Evolutionary conservation across 176 grass and related monocot genomes (phyloP).

Genomic region (Hordeum marinum): DNA sequence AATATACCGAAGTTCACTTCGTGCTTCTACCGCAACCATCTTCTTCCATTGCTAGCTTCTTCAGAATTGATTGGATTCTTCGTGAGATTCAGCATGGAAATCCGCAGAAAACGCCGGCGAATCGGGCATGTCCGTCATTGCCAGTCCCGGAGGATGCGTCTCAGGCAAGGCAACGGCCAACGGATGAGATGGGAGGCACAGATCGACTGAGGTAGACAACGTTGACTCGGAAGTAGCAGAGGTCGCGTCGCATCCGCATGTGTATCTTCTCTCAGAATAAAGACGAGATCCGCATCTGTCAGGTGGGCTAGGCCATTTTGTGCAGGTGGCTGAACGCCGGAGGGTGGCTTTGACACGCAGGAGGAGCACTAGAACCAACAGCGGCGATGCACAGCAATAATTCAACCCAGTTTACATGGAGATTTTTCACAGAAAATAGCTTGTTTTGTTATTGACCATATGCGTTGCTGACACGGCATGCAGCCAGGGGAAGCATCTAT

Average conservation of each 20-base stretch:
- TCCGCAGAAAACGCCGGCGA: background rate
- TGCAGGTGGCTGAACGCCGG: background rate
- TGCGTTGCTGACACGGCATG: conserved; percentile 13
- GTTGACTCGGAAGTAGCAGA: background rate
- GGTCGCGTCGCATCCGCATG: background rate
- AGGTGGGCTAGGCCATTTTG: background rate
- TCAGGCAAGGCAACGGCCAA: background rate
- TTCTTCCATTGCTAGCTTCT: background rate
- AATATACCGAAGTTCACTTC: background rate
- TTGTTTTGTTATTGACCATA: background rate
- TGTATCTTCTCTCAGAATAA: background rate
- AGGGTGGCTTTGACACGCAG: background rate
- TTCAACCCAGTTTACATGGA: background rate
- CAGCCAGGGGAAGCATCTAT: background rate
- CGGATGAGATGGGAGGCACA: background rate
- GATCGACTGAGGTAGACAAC: background rate
- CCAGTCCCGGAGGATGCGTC: background rate
- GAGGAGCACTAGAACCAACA: background rate
- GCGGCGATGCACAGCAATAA: background rate
- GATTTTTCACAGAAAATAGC: background rate
- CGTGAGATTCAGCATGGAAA: background rate
- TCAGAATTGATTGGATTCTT: background rate
- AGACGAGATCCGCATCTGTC: background rate
- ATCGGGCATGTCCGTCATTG: background rate
- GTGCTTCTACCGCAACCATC: background rate